Evolutionary conservation across 805 yeast species (phyloP), one percentile per base, ranked within the genome.

Genomic region (Candida pseudoglaebosa): DNA sequence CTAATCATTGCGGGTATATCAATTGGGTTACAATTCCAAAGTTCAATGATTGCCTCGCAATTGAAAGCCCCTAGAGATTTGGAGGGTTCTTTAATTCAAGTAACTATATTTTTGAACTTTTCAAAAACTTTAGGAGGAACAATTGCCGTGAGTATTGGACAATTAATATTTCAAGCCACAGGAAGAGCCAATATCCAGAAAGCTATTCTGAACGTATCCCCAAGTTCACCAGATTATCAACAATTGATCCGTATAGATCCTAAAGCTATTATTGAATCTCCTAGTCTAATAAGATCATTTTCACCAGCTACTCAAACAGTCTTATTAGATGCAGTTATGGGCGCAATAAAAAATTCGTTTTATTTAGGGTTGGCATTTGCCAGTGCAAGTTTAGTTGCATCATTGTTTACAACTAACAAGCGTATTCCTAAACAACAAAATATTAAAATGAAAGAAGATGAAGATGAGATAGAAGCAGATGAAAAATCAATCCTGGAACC

Each of bases 301-400:
- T 61, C 68, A 1, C 33, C 41, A 3, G 38, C 41, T 1, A 46
- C 60, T 3, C 47, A 49, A 21, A 46, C 48, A 3, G 32, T 53
- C 29, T 50, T 62, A 2, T 39, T 61, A 24, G 53, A 58, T 38
- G 59, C 57, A 28, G 46, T 71, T 24, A 63, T 72, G 71, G 46
- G 46, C 7, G 55, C 70, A 7, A 52, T 75, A 24, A 53, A 56
- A 32, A 64, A 66, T 43, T 68, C 66, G 1, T 73, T 64, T 41
- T 70, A 63, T 52, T 53, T 67, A 37, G 54, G 61, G 12, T 42
- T 73, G 13, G 78, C 65, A 0, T 50, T 66, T 12, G 53, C 70
- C 1, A 44, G 53, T 7, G 24, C 61, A 10, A 48, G 65, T 2
- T 52, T 71, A 5, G 30, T 74, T 1, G 40, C 50, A 5, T 42